Evolutionary conservation across 2,329 filamentous ascomycete genomes (phyloP), one percentile per base, ranked within the genome.

Genomic region (Diaporthe eres): DNA sequence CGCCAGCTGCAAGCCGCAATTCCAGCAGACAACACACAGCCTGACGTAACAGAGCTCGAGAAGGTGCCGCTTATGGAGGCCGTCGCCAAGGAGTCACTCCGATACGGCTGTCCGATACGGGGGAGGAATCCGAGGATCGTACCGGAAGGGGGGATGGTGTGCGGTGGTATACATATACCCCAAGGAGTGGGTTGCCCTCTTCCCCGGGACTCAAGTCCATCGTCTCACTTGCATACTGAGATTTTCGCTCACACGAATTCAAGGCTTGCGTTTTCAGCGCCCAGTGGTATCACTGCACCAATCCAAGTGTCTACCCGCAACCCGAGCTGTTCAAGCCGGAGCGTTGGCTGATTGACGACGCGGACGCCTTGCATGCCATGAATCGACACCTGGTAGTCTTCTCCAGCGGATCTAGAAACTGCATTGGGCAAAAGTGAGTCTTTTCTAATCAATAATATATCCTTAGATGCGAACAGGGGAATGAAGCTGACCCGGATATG

Each of bases 381-480:
- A 67, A 67, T 37, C 61, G 61, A 19, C 44, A 67, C 28, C 12
- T 67, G 44, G 61, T 67, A 1, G 61, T 51, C 42, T 67, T 67
- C 3, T 49, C 42, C 19, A 47, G 9, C 31, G 61, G 61, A 13
- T 67, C 61, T n/a, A 47, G 61, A 34, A 67, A 67, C 12, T 51
- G 61, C 3, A 67, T 67, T 25, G 61, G 61, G 44, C 44, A 67
- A 37, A 67, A 67, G 61, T 65, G 28, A 65, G 61, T 49, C 19
- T 31, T 34, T 34, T 7, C 25, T 15, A 2, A 9, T 37, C 7
- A 47, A 47, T 0, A 1, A n/a, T 7, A 10, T 49, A 19, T n/a
- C 5, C 9, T 25, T 3, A 4, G 9, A 7, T 34, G 28, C 12
- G 25, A 49, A 31, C 42, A 22, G 61, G 19, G 10, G 42, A 42